Base-by-base conservation (phyloP, 179 eudicot genomes). In the Amaranthus tricolor region DNA sequence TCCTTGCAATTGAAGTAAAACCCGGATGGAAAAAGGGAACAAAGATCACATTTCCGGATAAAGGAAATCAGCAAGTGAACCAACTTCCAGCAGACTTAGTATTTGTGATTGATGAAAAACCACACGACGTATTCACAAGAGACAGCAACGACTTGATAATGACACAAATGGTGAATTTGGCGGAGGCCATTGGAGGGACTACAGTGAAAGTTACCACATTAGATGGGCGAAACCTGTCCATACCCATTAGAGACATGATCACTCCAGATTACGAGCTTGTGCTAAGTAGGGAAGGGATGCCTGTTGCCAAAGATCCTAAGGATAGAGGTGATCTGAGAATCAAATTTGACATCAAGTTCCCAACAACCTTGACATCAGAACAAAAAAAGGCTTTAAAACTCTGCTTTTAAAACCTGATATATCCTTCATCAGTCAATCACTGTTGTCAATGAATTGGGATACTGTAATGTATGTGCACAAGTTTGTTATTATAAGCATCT, bases 1-100 rank as follows among this genome's bases (percentile, higher is more conserved):
- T 94, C 43, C 76, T 94, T 10, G 83, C 89, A 10, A 92, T 94
- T 7, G 96, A 90, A n/a, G 88, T 92, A 62, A 92, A 94, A 74
- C 97, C 96, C 0, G 97, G 98, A 17, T 94, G 98, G 98, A 94
- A 92, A 71, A 90, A 90, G 55, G 97, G 98, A 62, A 94, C 97
- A 12, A 90, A 92, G 87, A 90, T 94, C 43, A 94, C 98, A 2
- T 92, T 94, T 65, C 87, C 86, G 0, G 93, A 92, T 15, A 94
- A 92, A 79, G 96, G 97, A 60, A 94, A 92, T 24, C 88, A 85
- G 80, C 90, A 86, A 62, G 81, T 67, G 9, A 88, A 88, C 77
- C 90, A 86, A 78, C 92, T 89, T 6, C 92, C 98, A 4, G 92
- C 97, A 0, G 96, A 94, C 68, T 84, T 94, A 1, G 89, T 94